Evolutionary conservation across 805 yeast genomes (phyloP), one percentile per base, ranked within the genome.

Genomic region (Candida manassasensis): DNA sequence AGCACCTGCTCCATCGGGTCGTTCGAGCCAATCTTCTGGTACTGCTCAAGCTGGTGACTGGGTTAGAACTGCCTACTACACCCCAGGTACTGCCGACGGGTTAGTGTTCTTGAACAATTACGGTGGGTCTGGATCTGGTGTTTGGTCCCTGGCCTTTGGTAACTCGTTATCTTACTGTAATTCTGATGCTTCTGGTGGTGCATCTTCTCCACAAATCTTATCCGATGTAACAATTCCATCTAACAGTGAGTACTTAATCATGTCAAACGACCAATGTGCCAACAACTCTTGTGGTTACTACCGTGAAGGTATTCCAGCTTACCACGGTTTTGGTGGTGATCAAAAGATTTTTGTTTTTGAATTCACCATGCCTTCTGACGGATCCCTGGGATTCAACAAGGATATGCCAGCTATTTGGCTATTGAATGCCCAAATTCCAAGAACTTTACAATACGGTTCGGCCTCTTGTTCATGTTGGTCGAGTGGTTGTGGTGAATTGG

Each of bases 361-460:
- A 71, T 93, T 93, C 67, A 69, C 73, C 58, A 93, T 93, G 98
- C 98, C 98, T 45, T 56, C 75, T 40, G 88, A 77, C 47, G 67
- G 73, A 42, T 57, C 72, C 30, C 47, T 69, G 34, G 53, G 69
- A 21, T 59, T 53, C 52, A 88, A 89, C 73, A 73, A 73, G 54
- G 97, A 93, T 63, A 90, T 93, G 97, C 98, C 98, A 48, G 97
- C 98, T 43, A 75, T 89, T 51, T 89, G 97, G 97, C 70, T 89
- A 62, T 77, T 89, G 60, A 89, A 89, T 62, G 96, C 96, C 43
- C 84, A 85, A 72, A 81, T 89, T 56, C 96, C 98, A 67, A 86
- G 98, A 75, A 89, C 97, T 48, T 67, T 81, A 54, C 97, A 93
- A 69, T 93, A 93, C 67, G 97, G 97, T 61, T 69, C 69, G 41